phyloP scores from a whole-genome alignment of 352 stramenopile species.

The Globisporangium takayamanum region DNA sequence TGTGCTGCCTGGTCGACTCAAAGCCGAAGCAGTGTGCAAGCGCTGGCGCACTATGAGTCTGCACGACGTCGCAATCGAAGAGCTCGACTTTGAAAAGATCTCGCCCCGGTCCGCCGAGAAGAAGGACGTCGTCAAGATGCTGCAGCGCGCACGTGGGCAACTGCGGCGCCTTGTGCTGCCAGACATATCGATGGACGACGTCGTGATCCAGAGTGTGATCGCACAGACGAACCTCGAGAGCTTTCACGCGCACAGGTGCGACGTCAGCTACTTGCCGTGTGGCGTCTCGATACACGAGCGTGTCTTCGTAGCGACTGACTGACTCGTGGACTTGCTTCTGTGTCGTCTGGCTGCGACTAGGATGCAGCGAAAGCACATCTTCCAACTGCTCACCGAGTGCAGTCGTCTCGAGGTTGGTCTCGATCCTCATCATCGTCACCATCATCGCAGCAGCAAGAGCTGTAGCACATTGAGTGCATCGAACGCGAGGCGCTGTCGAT shows the following conservation, averaged over 20 bases:
- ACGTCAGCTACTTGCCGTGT: conserved; percentile 1
- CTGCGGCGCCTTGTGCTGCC: conserved; percentile 34
- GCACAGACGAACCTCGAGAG: conserved; percentile 25
- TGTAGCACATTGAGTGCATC: too few relatives aligned
- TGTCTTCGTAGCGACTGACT: too few relatives aligned
- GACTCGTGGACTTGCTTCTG: background rate
- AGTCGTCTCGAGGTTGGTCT: conserved; percentile 23
- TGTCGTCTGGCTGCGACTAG: conserved; percentile 12
- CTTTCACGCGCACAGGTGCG: conserved; percentile 49
- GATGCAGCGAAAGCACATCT: conserved; percentile 48
- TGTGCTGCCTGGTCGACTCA: conserved; percentile 42
- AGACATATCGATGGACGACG: conserved; percentile 38
- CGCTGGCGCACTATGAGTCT: conserved; percentile 40
- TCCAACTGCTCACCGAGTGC: conserved; percentile 33
- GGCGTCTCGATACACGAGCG: background rate
- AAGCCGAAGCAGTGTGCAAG: conserved; percentile 45
- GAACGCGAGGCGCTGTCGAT: too few relatives aligned
- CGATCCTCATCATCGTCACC: background rate
- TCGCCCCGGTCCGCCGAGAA: conserved; percentile 20
- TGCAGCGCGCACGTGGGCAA: conserved; percentile 29
- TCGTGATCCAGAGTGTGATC: conserved; percentile 29
- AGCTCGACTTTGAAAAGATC: conserved; percentile 43
- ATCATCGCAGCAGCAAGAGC: too few relatives aligned
- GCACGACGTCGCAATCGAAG: conserved; percentile 29
- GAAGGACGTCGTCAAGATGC: conserved; percentile 29